Percentiles rank a stretch among this genome's conserved stretches.
phyloP scores from a whole-genome alignment of 2,329 filamentous ascomycete genomes.

The Microcera coccophila region DNA sequence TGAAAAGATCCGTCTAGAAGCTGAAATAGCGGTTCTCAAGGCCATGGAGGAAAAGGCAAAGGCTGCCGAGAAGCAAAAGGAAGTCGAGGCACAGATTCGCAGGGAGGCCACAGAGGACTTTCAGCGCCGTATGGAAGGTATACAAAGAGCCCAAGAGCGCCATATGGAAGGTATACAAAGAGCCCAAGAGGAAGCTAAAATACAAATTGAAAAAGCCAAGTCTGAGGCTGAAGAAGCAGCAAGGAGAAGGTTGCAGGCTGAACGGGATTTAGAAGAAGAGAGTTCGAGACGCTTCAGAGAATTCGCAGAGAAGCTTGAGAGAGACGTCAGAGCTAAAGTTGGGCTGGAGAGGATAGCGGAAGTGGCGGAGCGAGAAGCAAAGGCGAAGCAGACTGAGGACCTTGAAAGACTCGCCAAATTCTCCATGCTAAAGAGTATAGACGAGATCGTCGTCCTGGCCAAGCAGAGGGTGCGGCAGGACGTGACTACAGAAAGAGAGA shows the following conservation, averaged over 20 bases:
- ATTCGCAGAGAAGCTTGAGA: too few relatives aligned
- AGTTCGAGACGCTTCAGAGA: too few relatives aligned
- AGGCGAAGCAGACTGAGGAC: too few relatives aligned
- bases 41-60: constrained; percentile 44
- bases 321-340: too few relatives aligned
- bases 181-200: constrained; percentile 27
- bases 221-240: constrained; percentile 41
- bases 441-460: too few relatives aligned
- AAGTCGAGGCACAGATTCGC: constrained; percentile 43
- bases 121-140: constrained; percentile 24
- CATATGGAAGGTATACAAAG: constrained; percentile 25
- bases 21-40: constrained; percentile 53
- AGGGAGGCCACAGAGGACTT: constrained; percentile 45
- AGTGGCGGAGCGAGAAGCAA: too few relatives aligned
- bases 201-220: constrained; percentile 35
- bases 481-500: too few relatives aligned
- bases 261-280: too few relatives aligned
- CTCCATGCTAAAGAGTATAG: too few relatives aligned
- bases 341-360: too few relatives aligned
- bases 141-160: constrained; percentile 22
- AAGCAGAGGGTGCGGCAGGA: too few relatives aligned
- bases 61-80: constrained; percentile 42
- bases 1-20: constrained; percentile 58
- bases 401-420: too few relatives aligned
- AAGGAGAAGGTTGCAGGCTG: constrained; percentile 44